A percentile compares a stretch with the other conserved stretches of the same genome.
Evolutionary conservation across 148 eudicot genomes (phyloP).

Genomic region (Cornus suecica): DNA sequence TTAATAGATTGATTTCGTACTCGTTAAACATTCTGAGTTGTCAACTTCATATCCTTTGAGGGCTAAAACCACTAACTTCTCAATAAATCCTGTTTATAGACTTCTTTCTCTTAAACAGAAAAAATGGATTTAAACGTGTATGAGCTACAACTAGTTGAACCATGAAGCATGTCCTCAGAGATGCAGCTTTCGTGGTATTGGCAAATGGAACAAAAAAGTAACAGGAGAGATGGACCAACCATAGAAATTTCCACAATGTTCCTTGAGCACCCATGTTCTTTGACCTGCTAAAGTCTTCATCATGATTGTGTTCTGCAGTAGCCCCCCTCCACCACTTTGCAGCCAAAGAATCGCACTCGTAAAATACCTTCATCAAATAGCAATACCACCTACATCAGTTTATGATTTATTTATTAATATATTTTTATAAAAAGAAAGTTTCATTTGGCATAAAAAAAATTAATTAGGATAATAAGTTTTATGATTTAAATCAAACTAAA

Average conservation of each 20-base stretch:
- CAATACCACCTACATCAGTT: background rate
- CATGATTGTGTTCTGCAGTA: constrained; percentile 24
- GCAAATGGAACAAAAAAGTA: background rate
- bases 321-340: constrained; percentile 15
- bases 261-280: too few species aligned
- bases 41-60: background rate
- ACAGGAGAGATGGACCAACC: constrained; percentile 39
- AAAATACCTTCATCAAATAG: too few species aligned
- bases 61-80: too few species aligned
- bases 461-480: too few species aligned
- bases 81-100: too few species aligned
- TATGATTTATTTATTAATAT: background rate
- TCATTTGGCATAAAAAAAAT: too few species aligned
- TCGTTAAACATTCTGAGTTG: background rate
- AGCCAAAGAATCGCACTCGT: constrained; percentile 19
- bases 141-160: too few species aligned
- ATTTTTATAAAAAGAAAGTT: too few species aligned
- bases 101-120: too few species aligned
- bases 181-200: too few species aligned
- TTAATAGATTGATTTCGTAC: background rate
- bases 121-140: too few species aligned
- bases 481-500: too few species aligned
- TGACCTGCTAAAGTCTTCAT: constrained; percentile 54
- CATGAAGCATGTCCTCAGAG: background rate
- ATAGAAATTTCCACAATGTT: constrained; percentile 35